Conservation (phyloP, 2,329 filamentous ascomycete genomes). For the Ceratocystis eucalypticola region DNA sequence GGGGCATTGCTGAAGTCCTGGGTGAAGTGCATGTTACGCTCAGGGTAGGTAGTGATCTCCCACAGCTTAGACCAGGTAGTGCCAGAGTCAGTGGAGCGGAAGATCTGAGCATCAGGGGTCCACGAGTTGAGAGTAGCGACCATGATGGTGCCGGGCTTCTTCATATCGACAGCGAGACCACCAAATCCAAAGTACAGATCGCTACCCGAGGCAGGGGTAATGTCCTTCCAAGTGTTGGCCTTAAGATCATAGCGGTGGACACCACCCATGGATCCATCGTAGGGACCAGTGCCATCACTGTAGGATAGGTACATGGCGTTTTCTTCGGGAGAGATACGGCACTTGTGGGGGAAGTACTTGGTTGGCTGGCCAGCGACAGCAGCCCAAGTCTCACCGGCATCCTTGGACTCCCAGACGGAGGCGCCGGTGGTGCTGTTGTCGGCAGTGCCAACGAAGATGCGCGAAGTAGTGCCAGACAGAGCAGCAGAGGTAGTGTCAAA, state of each 20-base stretch:
- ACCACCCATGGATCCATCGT: conserved; percentile 40
- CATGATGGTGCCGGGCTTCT: conserved; percentile 42
- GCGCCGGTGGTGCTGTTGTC: conserved; percentile 34
- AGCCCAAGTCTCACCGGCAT: conserved; percentile 41
- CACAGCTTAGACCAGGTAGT: conserved; percentile 41
- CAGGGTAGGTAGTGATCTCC: conserved; percentile 36
- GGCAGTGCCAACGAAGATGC: conserved; percentile 43
- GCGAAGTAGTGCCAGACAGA: conserved; percentile 35
- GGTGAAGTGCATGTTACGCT: conserved; percentile 34
- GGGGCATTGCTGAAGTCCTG: conserved; percentile 37
- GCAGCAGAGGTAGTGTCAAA: conserved; percentile 40
- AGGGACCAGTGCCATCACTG: conserved; percentile 41
- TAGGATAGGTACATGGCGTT: conserved; percentile 43
- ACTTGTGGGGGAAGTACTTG: conserved; percentile 41
- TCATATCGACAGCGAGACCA: conserved; percentile 39
- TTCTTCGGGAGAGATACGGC: conserved; percentile 36
- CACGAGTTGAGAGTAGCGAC: conserved; percentile 45
- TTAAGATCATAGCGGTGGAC: conserved; percentile 42
- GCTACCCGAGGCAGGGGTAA: conserved; percentile 38
- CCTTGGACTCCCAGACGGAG: conserved; percentile 40
- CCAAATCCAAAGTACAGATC: conserved; percentile 42
- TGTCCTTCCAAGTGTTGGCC: conserved; percentile 38
- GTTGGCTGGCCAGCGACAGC: conserved; percentile 37
- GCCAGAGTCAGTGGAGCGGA: conserved; percentile 41
- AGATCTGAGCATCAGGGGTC: conserved; percentile 46